Evolutionary conservation across 2,329 filamentous ascomycete species (phyloP), one percentile per base, ranked within the genome.

Genomic region (Fusarium nisikadoi): DNA sequence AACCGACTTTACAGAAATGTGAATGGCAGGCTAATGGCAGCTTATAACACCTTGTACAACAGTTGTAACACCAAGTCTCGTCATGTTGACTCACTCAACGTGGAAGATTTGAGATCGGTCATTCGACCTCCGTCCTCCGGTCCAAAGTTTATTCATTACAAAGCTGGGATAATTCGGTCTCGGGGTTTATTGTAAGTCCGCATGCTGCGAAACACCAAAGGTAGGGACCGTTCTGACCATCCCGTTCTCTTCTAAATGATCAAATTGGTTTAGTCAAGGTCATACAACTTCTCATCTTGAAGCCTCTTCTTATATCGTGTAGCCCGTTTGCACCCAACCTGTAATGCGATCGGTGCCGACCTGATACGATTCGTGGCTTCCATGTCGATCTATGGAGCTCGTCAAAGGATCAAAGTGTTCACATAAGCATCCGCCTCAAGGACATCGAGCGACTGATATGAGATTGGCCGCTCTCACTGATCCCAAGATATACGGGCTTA

Each of bases 161-260:
- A 31, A 39, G 43, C 27, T 38, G 10, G 25, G 13, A 10, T 29
- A 11, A 23, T 70, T 71, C 70, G 70, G 70, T 23, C 70, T 72
- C 70, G 70, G 70, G 42, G 41, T 68, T 68, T 46, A 39, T 57
- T 68, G 16, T 41, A 72, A 63, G 50, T 71, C 70, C 70, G 70
- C n/a, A 20, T 68, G 70, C 23, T 49, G 70, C 57, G 66, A 53
- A 72, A 71, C 61, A 8, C 49, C 38, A 56, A 11, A 68, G 42
- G 61, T 58, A 71, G 53, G 62, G 53, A 47, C 47, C 42, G 59
- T 50, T 52, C 20, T 46, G 31, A 60, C 38, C 46, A 56, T 41
- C 35, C 31, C 13, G 36, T 57, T 62, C 45, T 58, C 62, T 56
- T 62, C 3, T 19, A 36, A 46, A 53, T 42, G 42, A 31, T 52